These are phyloP conservation scores for Kwoniella dendrophila DNA, from an alignment of 768 basidiomycete genomes.

Conservation along the genomic window DNA sequence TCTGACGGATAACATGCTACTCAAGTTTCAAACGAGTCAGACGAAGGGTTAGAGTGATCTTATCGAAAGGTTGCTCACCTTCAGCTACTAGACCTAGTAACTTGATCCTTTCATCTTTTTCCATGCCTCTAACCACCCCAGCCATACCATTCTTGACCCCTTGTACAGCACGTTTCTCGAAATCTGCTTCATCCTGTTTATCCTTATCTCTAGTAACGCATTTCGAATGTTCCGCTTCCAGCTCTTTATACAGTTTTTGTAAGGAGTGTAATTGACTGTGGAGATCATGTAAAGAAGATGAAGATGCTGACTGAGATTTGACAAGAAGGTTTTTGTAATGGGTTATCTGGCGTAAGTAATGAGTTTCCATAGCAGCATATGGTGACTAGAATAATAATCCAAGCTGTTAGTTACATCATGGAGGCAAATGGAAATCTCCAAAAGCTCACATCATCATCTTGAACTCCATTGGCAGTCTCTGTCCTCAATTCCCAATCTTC, in stretches of 20 bases:
- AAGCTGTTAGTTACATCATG: not conserved
- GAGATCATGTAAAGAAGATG: slow-evolving; percentile 30
- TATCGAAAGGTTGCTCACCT: slow-evolving; percentile 32
- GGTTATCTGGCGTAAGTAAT: slow-evolving; percentile 22
- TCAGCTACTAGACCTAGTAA: slow-evolving; percentile 32
- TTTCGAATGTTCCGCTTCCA: slow-evolving; percentile 24
- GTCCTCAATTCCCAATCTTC: slow-evolving; percentile 39
- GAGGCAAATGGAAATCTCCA: too few relatives aligned
- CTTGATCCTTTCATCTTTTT: slow-evolving; percentile 25
- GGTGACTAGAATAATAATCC: slow-evolving; percentile 10
- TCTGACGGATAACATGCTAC: slow-evolving; percentile 80
- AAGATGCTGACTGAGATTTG: slow-evolving; percentile 31
- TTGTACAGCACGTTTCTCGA: slow-evolving; percentile 2
- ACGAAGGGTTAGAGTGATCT: not conserved
- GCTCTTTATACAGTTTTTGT: slow-evolving; percentile 17
- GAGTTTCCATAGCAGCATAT: slow-evolving; percentile 11
- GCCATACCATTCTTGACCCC: not conserved
- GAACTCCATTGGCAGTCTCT: slow-evolving; percentile 21
- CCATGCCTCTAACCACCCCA: slow-evolving; percentile 14
- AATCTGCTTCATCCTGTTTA: not conserved
- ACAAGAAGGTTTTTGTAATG: slow-evolving; percentile 37
- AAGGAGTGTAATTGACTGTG: slow-evolving; percentile 24
- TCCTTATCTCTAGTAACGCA: not conserved
- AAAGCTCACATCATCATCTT: slow-evolving; percentile 16
- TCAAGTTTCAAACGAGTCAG: not conserved